Base-by-base conservation (phyloP, 768 basidiomycete species). In the Butyriboletus loyo region DNA sequence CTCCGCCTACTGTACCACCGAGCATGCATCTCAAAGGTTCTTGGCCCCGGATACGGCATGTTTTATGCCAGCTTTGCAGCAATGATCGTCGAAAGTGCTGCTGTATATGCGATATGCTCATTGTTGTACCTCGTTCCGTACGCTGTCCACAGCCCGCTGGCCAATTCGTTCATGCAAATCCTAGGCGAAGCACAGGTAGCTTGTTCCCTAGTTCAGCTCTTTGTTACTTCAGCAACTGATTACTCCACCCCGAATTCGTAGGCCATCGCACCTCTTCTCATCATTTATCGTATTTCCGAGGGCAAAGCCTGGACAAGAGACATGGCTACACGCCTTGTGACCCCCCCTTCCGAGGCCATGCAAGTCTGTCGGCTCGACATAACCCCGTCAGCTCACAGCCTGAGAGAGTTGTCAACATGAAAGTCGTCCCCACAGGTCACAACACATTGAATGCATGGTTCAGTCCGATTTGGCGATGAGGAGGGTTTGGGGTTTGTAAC, bases 261-360 rank as follows among this genome's bases (percentile, higher is more conserved):
- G 77, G 70, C 76, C 64, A 72, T 78, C 28, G 76, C 78, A 11
- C 72, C 73, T 0, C 75, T 77, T 54, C 67, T 79, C 22, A 79
- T 80, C 49, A 77, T 77, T 34, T 75, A 74, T 38, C 74, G 77
- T n/a, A 65, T 79, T 11, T 73, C 76, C 2, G 66, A 75, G 53
- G 78, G 78, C 14, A 69, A 72, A 24, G 77, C 75, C 3, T 77
- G 76, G 78, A 59, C 60, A 21, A 55, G 42, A 24, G 58, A 66
- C 7, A 49, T 58, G 27, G 31, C 59, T 5, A 48, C 67, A 14
- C 54, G 55, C 11, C 30, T 49, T 19, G 19, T 46, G 1, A 38
- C 36, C 15, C 47, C 53, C 0, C 25, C 2, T 30, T 54, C 63
- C 8, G 44, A 57, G 24, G 47, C 21, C 24, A 40, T 58, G 46